phyloP scores from a whole-genome alignment of 345 rosid species.

The Pugionium cornutum region DNA sequence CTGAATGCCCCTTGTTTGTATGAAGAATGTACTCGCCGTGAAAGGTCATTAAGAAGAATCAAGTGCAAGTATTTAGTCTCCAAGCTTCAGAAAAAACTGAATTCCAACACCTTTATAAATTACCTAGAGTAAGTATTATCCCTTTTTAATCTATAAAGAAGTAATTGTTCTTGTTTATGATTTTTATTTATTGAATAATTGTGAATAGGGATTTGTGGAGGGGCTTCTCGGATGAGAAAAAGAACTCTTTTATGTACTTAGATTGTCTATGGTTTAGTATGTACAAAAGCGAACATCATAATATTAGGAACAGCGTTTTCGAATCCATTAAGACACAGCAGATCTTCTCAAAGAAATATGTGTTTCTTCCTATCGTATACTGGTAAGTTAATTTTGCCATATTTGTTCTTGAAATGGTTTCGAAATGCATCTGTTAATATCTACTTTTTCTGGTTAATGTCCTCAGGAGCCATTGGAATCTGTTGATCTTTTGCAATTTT shows the following conservation, averaged over 20 bases:
- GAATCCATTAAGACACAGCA: constrained; percentile 54
- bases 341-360: constrained; percentile 63
- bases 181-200: neutral
- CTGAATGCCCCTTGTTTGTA: constrained; percentile 49
- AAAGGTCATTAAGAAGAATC: constrained; percentile 46
- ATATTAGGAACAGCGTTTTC: constrained; percentile 45
- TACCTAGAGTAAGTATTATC: constrained; percentile 54
- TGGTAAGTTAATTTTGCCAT: constrained; percentile 44
- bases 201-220: constrained; percentile 54
- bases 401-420: constrained; percentile 4
- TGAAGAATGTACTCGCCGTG: constrained; percentile 44
- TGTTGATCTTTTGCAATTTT: constrained; percentile 72
- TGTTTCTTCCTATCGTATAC: constrained; percentile 66
- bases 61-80: constrained; percentile 39
- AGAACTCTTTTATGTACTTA: constrained; percentile 46
- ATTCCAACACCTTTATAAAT: constrained; percentile 34
- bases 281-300: constrained; percentile 46
- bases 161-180: neutral
- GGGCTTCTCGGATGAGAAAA: constrained; percentile 49
- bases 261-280: constrained; percentile 59
- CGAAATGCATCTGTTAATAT: neutral
- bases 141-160: neutral
- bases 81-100: constrained; percentile 43
- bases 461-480: constrained; percentile 70
- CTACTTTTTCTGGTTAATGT: neutral